Evolutionary conservation across 1,284 basidiomycete species (phyloP), one percentile per base, ranked within the genome.

Genomic region (Fomitopsis schrenkii): DNA sequence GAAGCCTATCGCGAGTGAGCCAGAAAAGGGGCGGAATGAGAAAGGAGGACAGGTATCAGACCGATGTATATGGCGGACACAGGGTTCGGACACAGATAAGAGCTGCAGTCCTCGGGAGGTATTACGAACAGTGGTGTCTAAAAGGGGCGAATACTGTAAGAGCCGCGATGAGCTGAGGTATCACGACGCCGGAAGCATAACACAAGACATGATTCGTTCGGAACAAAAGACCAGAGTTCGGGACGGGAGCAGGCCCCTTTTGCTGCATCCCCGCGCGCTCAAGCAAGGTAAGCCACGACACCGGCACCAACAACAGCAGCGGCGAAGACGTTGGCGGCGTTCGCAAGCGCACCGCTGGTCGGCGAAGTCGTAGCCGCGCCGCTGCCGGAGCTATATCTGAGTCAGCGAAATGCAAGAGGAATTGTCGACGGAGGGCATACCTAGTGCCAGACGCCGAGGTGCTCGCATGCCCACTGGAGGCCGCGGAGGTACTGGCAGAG

Each of bases 391-490:
- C 78, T 81, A 8, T 82, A 50, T 10, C 6, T 33, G 26, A 17
- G 35, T 38, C 84, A 46, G 35, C 28, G 1, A 22, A 8, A 14
- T 8, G 52, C n/a, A 17, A 28, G 35, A 7, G 15, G n/a, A 2
- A 53, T 17, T 26, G 9, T 5, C 2, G 10, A 15, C 19, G 6
- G 35, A n/a, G 22, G 6, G 33, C 52, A 22, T 40, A 54, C 52
- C 77, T 15, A 2, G 38, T 12, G 38, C 38, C 82, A 2, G 72
- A 71, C 45, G 76, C 80, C 26, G 71, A 83, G 52, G 78, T 83
- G 38, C 62, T 40, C 7, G 38, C 38, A 15, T 40, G 38, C 7
- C 35, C 10, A 19, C 61, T 59, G 40, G 64, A 58, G 2, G 59
- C 40, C 19, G 40, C 50, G 48, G 62, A n/a, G 30, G 62, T 28